Conservation (phyloP, 2,329 filamentous ascomycete genomes). For the Diplodia intermedia region DNA sequence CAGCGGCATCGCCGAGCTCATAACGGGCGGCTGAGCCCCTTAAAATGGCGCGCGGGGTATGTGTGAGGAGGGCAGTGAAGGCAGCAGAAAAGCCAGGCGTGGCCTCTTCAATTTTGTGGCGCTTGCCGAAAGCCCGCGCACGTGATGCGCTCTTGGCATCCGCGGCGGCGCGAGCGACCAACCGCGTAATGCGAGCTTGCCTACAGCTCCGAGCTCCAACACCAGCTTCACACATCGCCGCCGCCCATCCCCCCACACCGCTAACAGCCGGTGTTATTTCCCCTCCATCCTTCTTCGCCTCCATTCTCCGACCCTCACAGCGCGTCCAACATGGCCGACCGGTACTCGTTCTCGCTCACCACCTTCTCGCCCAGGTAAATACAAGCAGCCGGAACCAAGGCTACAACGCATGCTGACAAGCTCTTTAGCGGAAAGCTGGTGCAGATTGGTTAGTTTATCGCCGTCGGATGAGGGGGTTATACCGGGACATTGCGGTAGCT, state of each 20-base stretch:
- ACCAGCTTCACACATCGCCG: slow-evolving; percentile 35
- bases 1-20: slow-evolving; percentile 28
- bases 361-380: slow-evolving; percentile 98
- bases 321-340: slow-evolving; percentile 79
- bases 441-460: slow-evolving; percentile 77
- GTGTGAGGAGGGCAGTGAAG: slow-evolving; percentile 14
- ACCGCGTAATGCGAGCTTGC: slow-evolving; percentile 40
- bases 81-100: slow-evolving; percentile 10
- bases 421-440: slow-evolving; percentile 89
- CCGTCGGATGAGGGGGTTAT: not conserved
- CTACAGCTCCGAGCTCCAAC: slow-evolving; percentile 41
- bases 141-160: slow-evolving; percentile 25
- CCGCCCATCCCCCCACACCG: slow-evolving; percentile 30
- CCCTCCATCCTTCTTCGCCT: slow-evolving; percentile 18
- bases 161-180: slow-evolving; percentile 29
- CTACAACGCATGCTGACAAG: slow-evolving; percentile 54
- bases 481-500: slow-evolving; percentile 36
- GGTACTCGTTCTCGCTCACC: slow-evolving; percentile 99
- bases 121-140: slow-evolving; percentile 25
- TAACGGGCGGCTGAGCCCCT: slow-evolving; percentile 17
- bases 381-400: slow-evolving; percentile 37
- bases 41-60: slow-evolving; percentile 19
- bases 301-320: slow-evolving; percentile 33
- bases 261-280: slow-evolving; percentile 15
- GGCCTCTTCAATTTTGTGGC: slow-evolving; percentile 31